Evolutionary conservation across 2,329 filamentous ascomycete genomes (phyloP).

Genomic region (Cladosporium austrohemisphaericum): DNA sequence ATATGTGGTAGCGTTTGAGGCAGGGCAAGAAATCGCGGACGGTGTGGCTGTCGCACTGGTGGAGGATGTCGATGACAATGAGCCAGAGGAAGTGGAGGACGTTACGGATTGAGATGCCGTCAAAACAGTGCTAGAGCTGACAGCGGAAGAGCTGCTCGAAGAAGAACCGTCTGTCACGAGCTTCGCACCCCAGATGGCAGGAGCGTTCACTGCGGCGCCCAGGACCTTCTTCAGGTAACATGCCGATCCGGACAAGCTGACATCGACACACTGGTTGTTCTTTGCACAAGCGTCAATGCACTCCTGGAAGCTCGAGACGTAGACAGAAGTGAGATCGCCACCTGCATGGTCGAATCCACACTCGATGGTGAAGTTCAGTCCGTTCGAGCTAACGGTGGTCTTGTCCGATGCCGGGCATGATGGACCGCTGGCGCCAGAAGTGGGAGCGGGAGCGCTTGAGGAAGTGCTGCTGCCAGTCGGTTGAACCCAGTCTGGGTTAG

Average conservation of each 20-base stretch:
- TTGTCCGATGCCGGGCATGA: slow-evolving; percentile 22
- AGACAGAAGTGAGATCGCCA: slow-evolving; percentile 26
- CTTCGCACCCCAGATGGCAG: slow-evolving; percentile 24
- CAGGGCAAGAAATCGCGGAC: slow-evolving; percentile 24
- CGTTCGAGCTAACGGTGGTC: slow-evolving; percentile 18
- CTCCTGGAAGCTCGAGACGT: slow-evolving; percentile 22
- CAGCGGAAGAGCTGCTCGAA: background rate
- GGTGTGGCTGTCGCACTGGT: slow-evolving; percentile 18
- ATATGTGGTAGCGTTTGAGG: slow-evolving; percentile 22
- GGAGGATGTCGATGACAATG: slow-evolving; percentile 9
- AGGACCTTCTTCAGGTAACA: slow-evolving; percentile 31
- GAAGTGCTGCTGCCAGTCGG: slow-evolving; percentile 14
- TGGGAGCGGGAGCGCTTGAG: slow-evolving; percentile 14
- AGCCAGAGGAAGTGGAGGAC: slow-evolving; percentile 15
- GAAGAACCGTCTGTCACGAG: slow-evolving; percentile 18
- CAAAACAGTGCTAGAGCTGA: background rate
- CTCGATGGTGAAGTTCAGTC: slow-evolving; percentile 25
- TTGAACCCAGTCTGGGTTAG: slow-evolving; percentile 22
- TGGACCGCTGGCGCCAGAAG: slow-evolving; percentile 11
- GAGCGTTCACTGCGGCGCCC: slow-evolving; percentile 16
- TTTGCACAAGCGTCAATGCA: slow-evolving; percentile 27
- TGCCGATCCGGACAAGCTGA: slow-evolving; percentile 24
- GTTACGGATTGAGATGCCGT: slow-evolving; percentile 13
- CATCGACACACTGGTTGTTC: slow-evolving; percentile 24
- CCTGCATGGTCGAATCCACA: slow-evolving; percentile 32